Percentiles rank a stretch among this genome's conserved stretches.
Evolutionary conservation across 2,329 filamentous ascomycete genomes (phyloP).

Genomic region (Pseudocercospora fijiensis): DNA sequence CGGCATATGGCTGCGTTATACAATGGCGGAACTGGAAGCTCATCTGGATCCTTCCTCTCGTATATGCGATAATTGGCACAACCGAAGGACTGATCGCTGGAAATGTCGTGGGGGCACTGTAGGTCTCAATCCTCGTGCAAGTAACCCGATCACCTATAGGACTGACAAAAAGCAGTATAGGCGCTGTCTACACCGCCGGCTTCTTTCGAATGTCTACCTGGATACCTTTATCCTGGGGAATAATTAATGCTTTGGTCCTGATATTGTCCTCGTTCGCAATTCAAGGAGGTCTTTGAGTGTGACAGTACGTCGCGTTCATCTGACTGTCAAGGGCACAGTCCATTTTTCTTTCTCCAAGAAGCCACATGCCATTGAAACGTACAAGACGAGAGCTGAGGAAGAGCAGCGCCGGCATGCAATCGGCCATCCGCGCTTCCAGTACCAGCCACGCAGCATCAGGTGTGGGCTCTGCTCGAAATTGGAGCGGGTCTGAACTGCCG

Average conservation of each 20-base stretch:
- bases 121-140: constrained; percentile 38
- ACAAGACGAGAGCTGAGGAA: constrained; percentile 13
- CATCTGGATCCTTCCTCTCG: constrained; percentile 69
- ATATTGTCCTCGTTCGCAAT: constrained; percentile 91
- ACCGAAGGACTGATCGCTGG: constrained; percentile 77
- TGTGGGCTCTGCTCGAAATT: neutral
- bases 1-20: constrained; percentile 68
- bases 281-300: constrained; percentile 73
- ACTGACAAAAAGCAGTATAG: constrained; percentile 56
- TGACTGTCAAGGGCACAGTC: neutral
- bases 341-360: neutral
- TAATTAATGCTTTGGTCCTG: constrained; percentile 78
- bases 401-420: constrained; percentile 12
- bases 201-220: constrained; percentile 91
- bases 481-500: neutral
- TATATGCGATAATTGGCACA: constrained; percentile 70
- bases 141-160: neutral
- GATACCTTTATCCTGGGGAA: constrained; percentile 86
- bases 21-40: constrained; percentile 59
- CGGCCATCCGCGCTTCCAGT: neutral
- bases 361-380: constrained; percentile 9
- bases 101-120: constrained; percentile 78
- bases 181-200: constrained; percentile 75
- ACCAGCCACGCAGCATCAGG: neutral
- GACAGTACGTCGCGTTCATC: neutral